Evolutionary conservation across 1,284 basidiomycete species (phyloP).

Genomic region (Malassezia yamatoensis): DNA sequence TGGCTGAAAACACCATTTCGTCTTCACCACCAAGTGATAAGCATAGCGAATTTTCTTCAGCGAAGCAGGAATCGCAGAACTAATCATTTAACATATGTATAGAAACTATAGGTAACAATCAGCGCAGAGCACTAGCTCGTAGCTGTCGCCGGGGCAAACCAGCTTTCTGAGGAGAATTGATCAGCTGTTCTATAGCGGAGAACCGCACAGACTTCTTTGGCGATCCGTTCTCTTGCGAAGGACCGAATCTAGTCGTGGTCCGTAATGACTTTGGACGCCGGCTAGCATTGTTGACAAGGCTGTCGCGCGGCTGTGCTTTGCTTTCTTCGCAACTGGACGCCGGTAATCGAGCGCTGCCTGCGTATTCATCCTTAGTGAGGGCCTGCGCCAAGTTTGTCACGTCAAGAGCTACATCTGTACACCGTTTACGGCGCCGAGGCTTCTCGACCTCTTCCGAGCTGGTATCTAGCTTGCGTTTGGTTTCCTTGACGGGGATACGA

Average conservation of each 20-base stretch:
- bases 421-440: neutral
- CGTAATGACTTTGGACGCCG: neutral
- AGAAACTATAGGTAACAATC: too few relatives aligned
- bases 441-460: neutral
- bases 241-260: neutral
- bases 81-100: too few relatives aligned
- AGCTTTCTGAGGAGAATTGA: too few relatives aligned
- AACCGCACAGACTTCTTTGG: neutral
- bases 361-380: neutral
- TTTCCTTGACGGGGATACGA: neutral
- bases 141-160: too few relatives aligned
- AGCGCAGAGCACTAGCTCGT: too few relatives aligned
- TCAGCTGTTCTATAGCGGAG: neutral
- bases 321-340: neutral
- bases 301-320: neutral
- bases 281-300: neutral
- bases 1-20: too few relatives aligned
- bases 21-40: too few relatives aligned
- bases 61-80: too few relatives aligned
- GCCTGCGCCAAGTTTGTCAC: neutral
- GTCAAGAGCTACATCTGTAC: neutral
- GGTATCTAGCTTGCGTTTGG: too few relatives aligned
- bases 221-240: too few relatives aligned
- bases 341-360: neutral
- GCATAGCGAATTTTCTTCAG: too few relatives aligned